Percentiles rank a stretch among this genome's conserved stretches.
Conservation (phyloP, 192 early-diverging fungal genomes). For the Funneliformis mosseae region DNA sequence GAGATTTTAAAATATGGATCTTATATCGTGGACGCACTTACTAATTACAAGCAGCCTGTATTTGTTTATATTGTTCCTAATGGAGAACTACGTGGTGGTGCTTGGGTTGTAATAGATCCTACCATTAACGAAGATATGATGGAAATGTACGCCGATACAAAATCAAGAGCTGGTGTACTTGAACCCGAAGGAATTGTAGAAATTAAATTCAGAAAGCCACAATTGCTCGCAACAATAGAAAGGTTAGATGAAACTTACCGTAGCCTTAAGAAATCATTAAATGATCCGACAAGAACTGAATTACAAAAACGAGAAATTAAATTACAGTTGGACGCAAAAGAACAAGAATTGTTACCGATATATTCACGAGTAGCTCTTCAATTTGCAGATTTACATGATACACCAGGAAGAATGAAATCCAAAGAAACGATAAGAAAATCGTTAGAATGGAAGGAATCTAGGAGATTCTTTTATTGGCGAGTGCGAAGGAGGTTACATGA, state of each 20-base stretch:
- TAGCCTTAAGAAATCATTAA: slow-evolving; percentile 66
- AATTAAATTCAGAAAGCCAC: slow-evolving; percentile 97
- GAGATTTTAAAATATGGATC: slow-evolving; percentile 97
- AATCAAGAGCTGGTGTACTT: slow-evolving; percentile 91
- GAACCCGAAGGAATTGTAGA: slow-evolving; percentile 98
- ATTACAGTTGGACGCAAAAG: slow-evolving; percentile 74
- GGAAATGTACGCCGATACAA: slow-evolving; percentile 98
- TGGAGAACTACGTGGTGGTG: slow-evolving; percentile 97
- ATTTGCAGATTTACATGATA: slow-evolving; percentile 98
- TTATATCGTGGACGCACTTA: slow-evolving; percentile 94
- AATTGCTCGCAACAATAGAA: slow-evolving; percentile 91
- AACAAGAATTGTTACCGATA: slow-evolving; percentile 84
- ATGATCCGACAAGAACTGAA: slow-evolving; percentile 54
- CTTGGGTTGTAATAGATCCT: slow-evolving; percentile 97
- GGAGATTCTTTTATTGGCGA: slow-evolving; percentile 93
- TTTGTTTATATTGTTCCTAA: slow-evolving; percentile 94
- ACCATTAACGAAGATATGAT: slow-evolving; percentile 97
- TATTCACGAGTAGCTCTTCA: slow-evolving; percentile 94
- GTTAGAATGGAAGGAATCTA: slow-evolving; percentile 77
- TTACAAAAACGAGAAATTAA: slow-evolving; percentile 70
- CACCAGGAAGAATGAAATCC: slow-evolving; percentile 91
- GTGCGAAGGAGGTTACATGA: slow-evolving; percentile 82
- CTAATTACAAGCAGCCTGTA: slow-evolving; percentile 95
- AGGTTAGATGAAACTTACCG: slow-evolving; percentile 83
- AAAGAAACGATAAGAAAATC: slow-evolving; percentile 86